phyloP scores from a whole-genome alignment of 805 yeast genomes.

The Blastobotrys parvus region DNA sequence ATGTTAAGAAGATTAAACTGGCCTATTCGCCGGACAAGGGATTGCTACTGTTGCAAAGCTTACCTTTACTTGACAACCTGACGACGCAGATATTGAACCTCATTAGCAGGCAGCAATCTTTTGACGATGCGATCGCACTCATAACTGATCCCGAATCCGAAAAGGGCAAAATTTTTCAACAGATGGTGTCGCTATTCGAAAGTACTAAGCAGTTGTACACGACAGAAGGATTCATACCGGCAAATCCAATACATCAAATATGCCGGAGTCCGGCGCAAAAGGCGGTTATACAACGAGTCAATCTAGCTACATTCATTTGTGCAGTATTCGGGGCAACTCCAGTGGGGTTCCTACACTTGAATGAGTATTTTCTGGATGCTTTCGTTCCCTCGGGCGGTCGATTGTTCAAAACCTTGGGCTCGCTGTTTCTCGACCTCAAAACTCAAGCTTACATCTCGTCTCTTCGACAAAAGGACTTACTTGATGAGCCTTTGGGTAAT shows the following conservation, averaged over 20 bases:
- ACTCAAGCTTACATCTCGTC: constrained; percentile 95
- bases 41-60: constrained; percentile 6
- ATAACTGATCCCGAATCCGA: constrained; percentile 61
- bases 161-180: constrained; percentile 49
- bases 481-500: constrained; percentile 43
- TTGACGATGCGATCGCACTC: constrained; percentile 63
- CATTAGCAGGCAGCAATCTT: constrained; percentile 58
- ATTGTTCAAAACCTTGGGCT: constrained; percentile 72
- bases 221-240: constrained; percentile 64
- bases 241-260: constrained; percentile 40
- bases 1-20: neutral
- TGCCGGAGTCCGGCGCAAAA: constrained; percentile 29
- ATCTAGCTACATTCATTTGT: constrained; percentile 79
- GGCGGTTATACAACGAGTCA: constrained; percentile 70
- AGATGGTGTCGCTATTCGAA: constrained; percentile 67
- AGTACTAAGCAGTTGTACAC: constrained; percentile 63
- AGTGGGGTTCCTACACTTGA: constrained; percentile 78
- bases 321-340: constrained; percentile 80
- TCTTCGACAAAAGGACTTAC: constrained; percentile 49
- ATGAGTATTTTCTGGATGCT: constrained; percentile 76
- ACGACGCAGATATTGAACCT: constrained; percentile 72
- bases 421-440: constrained; percentile 73
- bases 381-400: constrained; percentile 69
- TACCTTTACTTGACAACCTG: constrained; percentile 73
- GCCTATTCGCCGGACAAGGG: neutral